These are phyloP conservation scores for Hymenoscyphus occultus DNA, from an alignment of 2,329 filamentous ascomycete genomes.

Conservation along the genomic window DNA sequence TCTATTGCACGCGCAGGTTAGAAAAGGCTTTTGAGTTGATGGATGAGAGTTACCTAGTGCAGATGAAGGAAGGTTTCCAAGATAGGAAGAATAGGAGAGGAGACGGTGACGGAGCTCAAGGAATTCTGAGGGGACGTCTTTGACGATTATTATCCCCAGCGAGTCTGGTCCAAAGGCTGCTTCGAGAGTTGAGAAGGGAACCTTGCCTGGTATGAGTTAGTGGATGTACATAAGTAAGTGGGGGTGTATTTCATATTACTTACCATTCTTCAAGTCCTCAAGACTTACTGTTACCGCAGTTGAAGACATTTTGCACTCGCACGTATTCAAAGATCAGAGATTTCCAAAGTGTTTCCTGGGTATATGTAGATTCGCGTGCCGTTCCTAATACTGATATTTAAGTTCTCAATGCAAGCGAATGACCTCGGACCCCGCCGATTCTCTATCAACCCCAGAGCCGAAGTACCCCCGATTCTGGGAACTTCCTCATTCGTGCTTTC, in stretches of 20 bases:
- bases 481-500: background rate
- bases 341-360: background rate
- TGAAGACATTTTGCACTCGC: conserved; percentile 25
- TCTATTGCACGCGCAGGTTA: conserved; percentile 37
- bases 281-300: conserved; percentile 52
- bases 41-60: conserved; percentile 61
- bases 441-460: background rate
- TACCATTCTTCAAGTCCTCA: conserved; percentile 58
- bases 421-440: conserved; percentile 10
- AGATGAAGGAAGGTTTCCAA: conserved; percentile 72
- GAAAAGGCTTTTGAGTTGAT: background rate
- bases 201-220: conserved; percentile 49
- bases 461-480: conserved; percentile 10
- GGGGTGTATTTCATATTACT: conserved; percentile 9
- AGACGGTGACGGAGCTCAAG: conserved; percentile 66
- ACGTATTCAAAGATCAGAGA: background rate
- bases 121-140: conserved; percentile 74
- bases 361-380: background rate
- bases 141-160: conserved; percentile 90
- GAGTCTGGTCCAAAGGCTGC: conserved; percentile 87
- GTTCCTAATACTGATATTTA: background rate
- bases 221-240: background rate
- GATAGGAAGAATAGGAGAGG: conserved; percentile 83
- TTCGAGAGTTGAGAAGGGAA: conserved; percentile 67
- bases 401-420: background rate